Evolutionary conservation across 129 eudicot species (phyloP).

Genomic region (Artemisia argyi): DNA sequence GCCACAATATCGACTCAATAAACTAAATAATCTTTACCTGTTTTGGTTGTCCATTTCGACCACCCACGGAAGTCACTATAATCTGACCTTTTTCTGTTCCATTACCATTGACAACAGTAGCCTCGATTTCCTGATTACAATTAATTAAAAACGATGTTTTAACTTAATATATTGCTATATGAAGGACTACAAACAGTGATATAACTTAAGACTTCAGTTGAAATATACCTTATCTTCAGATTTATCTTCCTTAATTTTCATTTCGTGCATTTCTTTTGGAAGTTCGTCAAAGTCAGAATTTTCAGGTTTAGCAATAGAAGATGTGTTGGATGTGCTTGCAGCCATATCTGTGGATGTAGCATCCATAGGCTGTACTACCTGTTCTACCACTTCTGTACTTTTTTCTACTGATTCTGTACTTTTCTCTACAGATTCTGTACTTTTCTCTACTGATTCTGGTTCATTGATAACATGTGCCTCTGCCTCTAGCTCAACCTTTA

Average conservation of each 20-base stretch:
- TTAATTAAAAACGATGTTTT: slow-evolving; percentile 1
- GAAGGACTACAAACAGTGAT: background rate
- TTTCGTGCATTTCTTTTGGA: slow-evolving; percentile 74
- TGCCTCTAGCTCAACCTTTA: slow-evolving; percentile 63
- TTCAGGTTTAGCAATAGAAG: slow-evolving; percentile 38
- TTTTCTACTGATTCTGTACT: slow-evolving; percentile 25
- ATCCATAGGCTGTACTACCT: slow-evolving; percentile 40
- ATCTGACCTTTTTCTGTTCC: slow-evolving; percentile 92
- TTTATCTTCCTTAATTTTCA: slow-evolving; percentile 71
- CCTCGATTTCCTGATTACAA: slow-evolving; percentile 68
- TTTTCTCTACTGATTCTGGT: slow-evolving; percentile 42
- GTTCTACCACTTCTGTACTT: slow-evolving; percentile 17
- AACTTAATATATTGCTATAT: background rate
- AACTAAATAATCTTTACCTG: slow-evolving; percentile 48
- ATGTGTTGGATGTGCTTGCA: slow-evolving; percentile 54
- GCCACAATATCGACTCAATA: background rate
- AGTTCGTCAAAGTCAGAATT: slow-evolving; percentile 61
- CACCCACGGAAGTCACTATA: slow-evolving; percentile 74
- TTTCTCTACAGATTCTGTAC: slow-evolving; percentile 44
- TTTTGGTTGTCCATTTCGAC: slow-evolving; percentile 86
- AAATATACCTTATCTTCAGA: slow-evolving; percentile 50
- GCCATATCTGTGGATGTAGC: slow-evolving; percentile 44
- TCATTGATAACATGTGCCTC: slow-evolving; percentile 39
- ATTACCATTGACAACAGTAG: slow-evolving; percentile 72
- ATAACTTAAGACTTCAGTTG: background rate